These are phyloP conservation scores for Yamadazyma mexicana DNA, from an alignment of 1,139 yeast genomes.

Conservation along the genomic window DNA sequence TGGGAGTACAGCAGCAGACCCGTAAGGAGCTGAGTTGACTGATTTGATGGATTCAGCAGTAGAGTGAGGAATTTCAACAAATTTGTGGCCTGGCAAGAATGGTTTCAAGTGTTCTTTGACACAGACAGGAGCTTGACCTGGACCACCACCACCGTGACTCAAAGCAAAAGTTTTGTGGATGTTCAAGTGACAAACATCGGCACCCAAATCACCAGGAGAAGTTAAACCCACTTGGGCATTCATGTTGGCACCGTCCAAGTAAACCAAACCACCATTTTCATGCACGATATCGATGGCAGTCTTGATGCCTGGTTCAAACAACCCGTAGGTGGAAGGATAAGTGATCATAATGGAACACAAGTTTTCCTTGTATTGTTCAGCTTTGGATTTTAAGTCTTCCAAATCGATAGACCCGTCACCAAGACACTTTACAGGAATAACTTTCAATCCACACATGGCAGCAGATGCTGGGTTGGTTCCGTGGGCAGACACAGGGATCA, in stretches of 20 bases:
- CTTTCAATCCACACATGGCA: slow-evolving; percentile 94
- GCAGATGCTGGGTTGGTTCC: slow-evolving; percentile 99
- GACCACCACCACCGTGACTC: slow-evolving; percentile 99
- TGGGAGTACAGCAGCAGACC: slow-evolving; percentile 90
- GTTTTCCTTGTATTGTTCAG: slow-evolving; percentile 63
- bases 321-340: slow-evolving; percentile 95
- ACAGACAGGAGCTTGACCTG: slow-evolving; percentile 98
- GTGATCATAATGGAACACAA: slow-evolving; percentile 95
- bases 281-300: slow-evolving; percentile 85
- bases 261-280: slow-evolving; percentile 87
- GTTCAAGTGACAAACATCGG: slow-evolving; percentile 97
- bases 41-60: slow-evolving; percentile 63
- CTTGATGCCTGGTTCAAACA: slow-evolving; percentile 89
- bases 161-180: slow-evolving; percentile 96
- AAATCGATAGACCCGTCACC: slow-evolving; percentile 84
- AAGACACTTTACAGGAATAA: slow-evolving; percentile 86
- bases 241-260: slow-evolving; percentile 98
- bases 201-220: slow-evolving; percentile 96
- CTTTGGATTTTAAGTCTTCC: slow-evolving; percentile 71
- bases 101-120: slow-evolving; percentile 81
- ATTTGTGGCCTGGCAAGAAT: slow-evolving; percentile 78
- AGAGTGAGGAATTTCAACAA: slow-evolving; percentile 58
- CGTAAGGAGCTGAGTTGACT: slow-evolving; percentile 92
- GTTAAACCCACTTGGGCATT: slow-evolving; percentile 98
- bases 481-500: slow-evolving; percentile 96